These are phyloP conservation scores for Laetiporus sulphureus DNA, from an alignment of 1,284 basidiomycete species.

Conservation along the genomic window DNA sequence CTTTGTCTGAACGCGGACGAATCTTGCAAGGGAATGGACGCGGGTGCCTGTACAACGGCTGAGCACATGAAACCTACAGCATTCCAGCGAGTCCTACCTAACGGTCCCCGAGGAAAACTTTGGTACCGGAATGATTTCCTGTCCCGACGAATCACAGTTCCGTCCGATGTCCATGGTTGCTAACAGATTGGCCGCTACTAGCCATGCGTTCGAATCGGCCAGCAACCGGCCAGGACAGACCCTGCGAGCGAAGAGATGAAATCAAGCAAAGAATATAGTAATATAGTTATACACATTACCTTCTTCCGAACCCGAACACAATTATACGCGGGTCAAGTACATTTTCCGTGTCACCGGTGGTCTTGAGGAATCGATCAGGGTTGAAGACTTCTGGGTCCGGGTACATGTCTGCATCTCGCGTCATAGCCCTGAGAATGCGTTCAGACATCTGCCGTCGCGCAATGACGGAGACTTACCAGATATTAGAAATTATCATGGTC, in stretches of 20 bases:
- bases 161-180: not conserved
- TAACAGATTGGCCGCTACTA: not conserved
- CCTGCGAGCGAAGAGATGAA: not conserved
- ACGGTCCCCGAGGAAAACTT: not conserved
- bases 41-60: not conserved
- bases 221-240: slow-evolving; percentile 1
- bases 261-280: not conserved
- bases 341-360: not conserved
- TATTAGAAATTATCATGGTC: slow-evolving; percentile 40
- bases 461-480: slow-evolving; percentile 27
- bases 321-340: not conserved
- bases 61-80: not conserved
- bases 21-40: not conserved
- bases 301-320: slow-evolving; percentile 2
- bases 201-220: not conserved
- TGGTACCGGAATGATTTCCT: not conserved
- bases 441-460: not conserved
- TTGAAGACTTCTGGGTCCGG: slow-evolving; percentile 2
- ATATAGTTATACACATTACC: not conserved
- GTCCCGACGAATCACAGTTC: not conserved
- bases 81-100: not conserved
- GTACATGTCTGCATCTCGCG: not conserved
- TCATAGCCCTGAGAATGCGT: not conserved
- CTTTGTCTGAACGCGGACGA: not conserved
- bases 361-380: slow-evolving; percentile 1